Percentiles rank a stretch among this genome's conserved stretches.
Evolutionary conservation across 352 stramenopile genomes (phyloP).

Genomic region (Globisporangium megalacanthum): DNA sequence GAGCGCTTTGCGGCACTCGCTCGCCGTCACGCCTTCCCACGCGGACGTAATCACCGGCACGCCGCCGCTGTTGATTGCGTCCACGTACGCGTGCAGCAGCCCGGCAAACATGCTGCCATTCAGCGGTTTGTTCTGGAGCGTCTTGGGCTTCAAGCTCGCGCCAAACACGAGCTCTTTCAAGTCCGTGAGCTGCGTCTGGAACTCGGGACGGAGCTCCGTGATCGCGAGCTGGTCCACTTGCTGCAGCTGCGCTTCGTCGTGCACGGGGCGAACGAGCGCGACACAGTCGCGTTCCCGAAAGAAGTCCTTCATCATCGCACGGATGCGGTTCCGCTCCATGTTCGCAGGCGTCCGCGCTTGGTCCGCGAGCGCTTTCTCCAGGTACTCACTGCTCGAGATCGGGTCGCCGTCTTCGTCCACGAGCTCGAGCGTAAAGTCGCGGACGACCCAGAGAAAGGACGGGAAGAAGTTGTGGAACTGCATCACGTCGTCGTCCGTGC

Average conservation of each 20-base stretch:
- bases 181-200: conserved; percentile 58
- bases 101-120: conserved; percentile 84
- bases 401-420: conserved; percentile 79
- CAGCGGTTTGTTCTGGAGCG: conserved; percentile 67
- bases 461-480: conserved; percentile 86
- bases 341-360: conserved; percentile 65
- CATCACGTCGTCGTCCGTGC: conserved; percentile 50
- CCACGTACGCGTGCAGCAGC: conserved; percentile 78
- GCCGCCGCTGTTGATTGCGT: conserved; percentile 83
- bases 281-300: conserved; percentile 78
- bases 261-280: conserved; percentile 76
- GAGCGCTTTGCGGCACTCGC: conserved; percentile 77
- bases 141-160: conserved; percentile 74
- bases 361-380: conserved; percentile 69
- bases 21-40: conserved; percentile 81
- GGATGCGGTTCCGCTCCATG: conserved; percentile 73
- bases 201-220: conserved; percentile 65
- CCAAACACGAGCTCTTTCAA: conserved; percentile 72
- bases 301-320: conserved; percentile 82
- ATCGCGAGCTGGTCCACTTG: conserved; percentile 67
- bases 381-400: conserved; percentile 77
- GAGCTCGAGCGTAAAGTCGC: conserved; percentile 85
- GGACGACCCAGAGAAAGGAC: conserved; percentile 85
- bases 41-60: conserved; percentile 85
- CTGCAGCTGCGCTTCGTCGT: conserved; percentile 75